Evolutionary conservation across 2,329 filamentous ascomycete species (phyloP).

Genomic region (Penicillium sp.): DNA sequence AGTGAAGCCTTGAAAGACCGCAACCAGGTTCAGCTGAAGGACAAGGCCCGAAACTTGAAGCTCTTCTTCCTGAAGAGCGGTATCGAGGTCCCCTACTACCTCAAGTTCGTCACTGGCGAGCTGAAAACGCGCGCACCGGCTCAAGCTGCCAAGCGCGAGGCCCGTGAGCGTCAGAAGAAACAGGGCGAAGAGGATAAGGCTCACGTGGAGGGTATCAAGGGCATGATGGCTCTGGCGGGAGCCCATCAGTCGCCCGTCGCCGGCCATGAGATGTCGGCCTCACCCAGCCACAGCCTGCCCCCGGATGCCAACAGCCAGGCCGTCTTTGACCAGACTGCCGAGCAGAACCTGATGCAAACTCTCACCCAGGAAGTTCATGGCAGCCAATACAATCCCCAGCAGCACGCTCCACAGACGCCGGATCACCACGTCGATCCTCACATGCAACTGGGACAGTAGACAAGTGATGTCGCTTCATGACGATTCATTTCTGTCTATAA

Average conservation of each 20-base stretch:
- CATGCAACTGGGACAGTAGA: slow-evolving; percentile 34
- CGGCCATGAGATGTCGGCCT: slow-evolving; percentile 38
- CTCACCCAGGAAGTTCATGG: slow-evolving; percentile 41
- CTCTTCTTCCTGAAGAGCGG: slow-evolving; percentile 88
- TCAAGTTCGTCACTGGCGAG: slow-evolving; percentile 84
- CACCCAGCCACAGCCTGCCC: slow-evolving; percentile 28
- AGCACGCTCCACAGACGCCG: slow-evolving; percentile 23
- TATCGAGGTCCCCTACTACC: slow-evolving; percentile 82
- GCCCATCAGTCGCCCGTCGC: slow-evolving; percentile 35
- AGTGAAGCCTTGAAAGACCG: slow-evolving; percentile 81
- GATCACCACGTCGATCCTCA: slow-evolving; percentile 35
- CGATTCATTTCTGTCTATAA: not conserved
- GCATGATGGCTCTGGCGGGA: slow-evolving; percentile 46
- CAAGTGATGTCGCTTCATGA: not conserved
- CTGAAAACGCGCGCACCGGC: slow-evolving; percentile 78
- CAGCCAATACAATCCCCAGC: slow-evolving; percentile 31
- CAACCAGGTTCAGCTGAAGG: slow-evolving; percentile 87
- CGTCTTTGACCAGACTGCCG: slow-evolving; percentile 39
- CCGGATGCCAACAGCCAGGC: slow-evolving; percentile 31
- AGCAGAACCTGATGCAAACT: slow-evolving; percentile 44
- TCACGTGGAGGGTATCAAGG: slow-evolving; percentile 46
- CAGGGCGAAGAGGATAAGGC: slow-evolving; percentile 47
- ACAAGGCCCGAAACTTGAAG: slow-evolving; percentile 86
- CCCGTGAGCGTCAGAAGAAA: slow-evolving; percentile 45
- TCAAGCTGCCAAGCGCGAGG: slow-evolving; percentile 48